Base-by-base conservation (phyloP, 345 rosid species). In the Psidium guajava region DNA sequence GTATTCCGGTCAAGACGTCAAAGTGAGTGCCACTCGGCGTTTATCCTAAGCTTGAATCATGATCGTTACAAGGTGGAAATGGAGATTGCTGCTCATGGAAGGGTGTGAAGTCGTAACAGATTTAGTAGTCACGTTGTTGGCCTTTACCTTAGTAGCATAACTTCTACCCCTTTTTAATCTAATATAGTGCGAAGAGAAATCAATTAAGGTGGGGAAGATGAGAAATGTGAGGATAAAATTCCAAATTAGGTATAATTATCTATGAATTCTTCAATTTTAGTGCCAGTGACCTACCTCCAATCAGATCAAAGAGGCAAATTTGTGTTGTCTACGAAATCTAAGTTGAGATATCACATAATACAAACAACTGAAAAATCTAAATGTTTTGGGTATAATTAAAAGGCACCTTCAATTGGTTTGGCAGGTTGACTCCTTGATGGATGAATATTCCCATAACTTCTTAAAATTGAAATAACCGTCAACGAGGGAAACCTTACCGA, bases 321-420 rank as follows among this genome's bases (percentile, higher is more conserved):
- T 25, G 24, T 56, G 24, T 8, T 58, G 32, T 12, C 5, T 0
- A 8, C 8, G 0, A 58, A n/a, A 58, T 57, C 1, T 0, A 14
- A 57, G 28, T 57, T 3, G 11, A 25, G 61, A 57, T 57, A 25
- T 57, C 61, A 57, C 28, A 9, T 55, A 55, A 25, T 25, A 57
- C 3, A 25, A 25, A 24, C 3, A 10, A 57, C 6, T 0, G 1
- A 25, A 57, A 57, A 25, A 11, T 25, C 28, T 12, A 9, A 2
- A 57, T 25, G 25, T 25, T 12, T 56, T 9, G 27, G 14, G 0
- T 56, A 24, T 56, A 9, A 24, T 24, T 56, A 24, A 56, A 5
- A 56, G 54, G 27, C 59, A 56, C 59, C 27, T 24, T 24, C 59
- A 24, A 56, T 24, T 56, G 58, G 25, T 55, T 25, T 55, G 3